A percentile compares a stretch with the other conserved stretches of the same genome.
These are phyloP conservation scores for Neoconidiobolus thromboides DNA, from an alignment of 371 early-diverging fungal species.

Conservation along the genomic window DNA sequence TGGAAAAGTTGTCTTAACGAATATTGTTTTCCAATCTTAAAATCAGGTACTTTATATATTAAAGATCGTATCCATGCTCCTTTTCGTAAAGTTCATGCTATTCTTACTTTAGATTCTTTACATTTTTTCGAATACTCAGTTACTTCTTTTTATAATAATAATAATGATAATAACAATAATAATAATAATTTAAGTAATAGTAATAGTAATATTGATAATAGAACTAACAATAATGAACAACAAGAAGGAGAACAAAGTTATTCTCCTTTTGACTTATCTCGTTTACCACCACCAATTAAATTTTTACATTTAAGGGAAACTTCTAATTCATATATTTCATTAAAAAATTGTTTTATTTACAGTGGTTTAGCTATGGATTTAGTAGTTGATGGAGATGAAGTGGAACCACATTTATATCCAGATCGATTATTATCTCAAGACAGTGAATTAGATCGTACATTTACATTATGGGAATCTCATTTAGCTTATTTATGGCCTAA, in stretches of 20 bases:
- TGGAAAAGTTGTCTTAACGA: background rate
- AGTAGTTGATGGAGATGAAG: background rate
- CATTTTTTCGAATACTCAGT: constrained; percentile 3
- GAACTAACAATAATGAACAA: background rate
- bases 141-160: background rate
- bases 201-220: too few relatives aligned
- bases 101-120: constrained; percentile 3
- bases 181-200: background rate
- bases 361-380: background rate
- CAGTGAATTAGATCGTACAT: background rate
- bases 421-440: background rate
- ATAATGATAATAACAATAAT: background rate
- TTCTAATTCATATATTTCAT: background rate
- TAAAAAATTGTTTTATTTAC: constrained; percentile 5
- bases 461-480: constrained; percentile 2
- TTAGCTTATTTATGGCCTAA: constrained; percentile 1
- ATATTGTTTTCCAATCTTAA: background rate
- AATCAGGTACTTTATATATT: background rate
- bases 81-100: background rate
- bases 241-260: too few relatives aligned
- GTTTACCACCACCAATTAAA: background rate
- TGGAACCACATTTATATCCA: background rate
- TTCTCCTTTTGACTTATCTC: background rate
- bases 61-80: background rate
- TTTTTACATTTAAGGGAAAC: background rate